Percentiles rank a stretch among this genome's conserved stretches.
These are phyloP conservation scores for Colletotrichum spinosum DNA, from an alignment of 2,329 filamentous ascomycete species.

Conservation along the genomic window DNA sequence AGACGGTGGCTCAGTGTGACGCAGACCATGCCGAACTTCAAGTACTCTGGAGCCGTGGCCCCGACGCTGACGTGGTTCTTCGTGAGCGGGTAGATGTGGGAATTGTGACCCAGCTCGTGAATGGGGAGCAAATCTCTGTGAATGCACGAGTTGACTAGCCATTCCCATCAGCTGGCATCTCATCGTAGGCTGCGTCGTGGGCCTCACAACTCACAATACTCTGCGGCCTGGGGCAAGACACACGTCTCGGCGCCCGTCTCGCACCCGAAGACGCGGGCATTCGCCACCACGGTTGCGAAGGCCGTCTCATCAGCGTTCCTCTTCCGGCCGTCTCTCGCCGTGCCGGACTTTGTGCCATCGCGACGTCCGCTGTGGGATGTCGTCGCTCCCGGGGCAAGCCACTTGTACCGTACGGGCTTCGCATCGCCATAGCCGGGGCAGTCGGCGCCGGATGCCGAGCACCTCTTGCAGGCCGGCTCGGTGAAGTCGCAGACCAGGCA, in stretches of 20 bases:
- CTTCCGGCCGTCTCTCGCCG: not conserved
- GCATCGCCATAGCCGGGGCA: constrained; percentile 18
- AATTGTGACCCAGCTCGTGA: constrained; percentile 39
- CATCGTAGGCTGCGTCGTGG: not conserved
- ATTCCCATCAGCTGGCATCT: not conserved
- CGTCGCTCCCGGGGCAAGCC: constrained; percentile 9
- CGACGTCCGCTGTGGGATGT: not conserved
- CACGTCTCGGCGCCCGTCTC: constrained; percentile 1
- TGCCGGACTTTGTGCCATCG: not conserved
- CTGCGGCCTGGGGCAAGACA: constrained; percentile 10
- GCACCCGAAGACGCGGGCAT: not conserved
- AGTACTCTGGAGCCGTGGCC: constrained; percentile 2
- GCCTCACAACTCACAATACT: constrained; percentile 16
- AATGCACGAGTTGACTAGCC: constrained; percentile 20
- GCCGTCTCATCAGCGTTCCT: not conserved
- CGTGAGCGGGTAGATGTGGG: constrained; percentile 43
- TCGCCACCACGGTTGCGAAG: not conserved
- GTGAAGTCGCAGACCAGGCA: constrained; percentile 21
- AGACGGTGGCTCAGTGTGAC: constrained; percentile 48
- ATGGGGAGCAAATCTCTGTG: constrained; percentile 10
- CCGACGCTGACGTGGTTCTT: constrained; percentile 9
- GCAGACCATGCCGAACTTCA: constrained; percentile 42
- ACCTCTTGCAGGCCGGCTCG: constrained; percentile 14
- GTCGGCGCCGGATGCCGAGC: constrained; percentile 4
- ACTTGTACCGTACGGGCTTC: constrained; percentile 8